These are phyloP conservation scores for Aspergillus hortae DNA, from an alignment of 2,329 filamentous ascomycete species.

Conservation along the genomic window DNA sequence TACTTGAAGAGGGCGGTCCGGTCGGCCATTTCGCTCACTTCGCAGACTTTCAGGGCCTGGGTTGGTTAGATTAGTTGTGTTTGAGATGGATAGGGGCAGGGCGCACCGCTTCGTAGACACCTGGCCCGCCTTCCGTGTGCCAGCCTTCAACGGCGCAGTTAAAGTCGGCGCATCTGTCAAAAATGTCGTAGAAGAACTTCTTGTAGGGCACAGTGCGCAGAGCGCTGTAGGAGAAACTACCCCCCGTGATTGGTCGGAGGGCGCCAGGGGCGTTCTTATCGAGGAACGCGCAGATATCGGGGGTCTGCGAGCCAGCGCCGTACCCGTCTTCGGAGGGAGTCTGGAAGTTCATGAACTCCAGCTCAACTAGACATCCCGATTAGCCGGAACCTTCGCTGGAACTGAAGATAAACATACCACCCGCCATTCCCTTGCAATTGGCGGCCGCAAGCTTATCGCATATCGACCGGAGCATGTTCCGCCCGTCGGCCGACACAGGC, in stretches of 20 bases:
- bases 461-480: constrained; percentile 67
- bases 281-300: constrained; percentile 70
- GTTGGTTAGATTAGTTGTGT: not conserved
- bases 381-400: not conserved
- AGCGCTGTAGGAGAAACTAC: constrained; percentile 91
- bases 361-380: constrained; percentile 61
- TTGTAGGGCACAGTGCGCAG: constrained; percentile 82
- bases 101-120: constrained; percentile 81
- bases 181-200: constrained; percentile 84
- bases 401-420: constrained; percentile 53
- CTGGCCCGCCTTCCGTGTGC: constrained; percentile 89
- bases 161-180: constrained; percentile 73
- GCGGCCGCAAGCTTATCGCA: constrained; percentile 62
- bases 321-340: constrained; percentile 27
- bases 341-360: constrained; percentile 63
- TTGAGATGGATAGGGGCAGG: not conserved
- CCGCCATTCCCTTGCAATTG: constrained; percentile 79
- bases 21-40: constrained; percentile 84
- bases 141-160: constrained; percentile 80
- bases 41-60: constrained; percentile 75
- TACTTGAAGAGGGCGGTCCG: constrained; percentile 84
- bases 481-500: constrained; percentile 71
- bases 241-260: constrained; percentile 77
- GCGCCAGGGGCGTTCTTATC: constrained; percentile 65
- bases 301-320: constrained; percentile 74